These are phyloP conservation scores for Saccharomycopsis sp. DNA, from an alignment of 805 yeast species.

Conservation along the genomic window DNA sequence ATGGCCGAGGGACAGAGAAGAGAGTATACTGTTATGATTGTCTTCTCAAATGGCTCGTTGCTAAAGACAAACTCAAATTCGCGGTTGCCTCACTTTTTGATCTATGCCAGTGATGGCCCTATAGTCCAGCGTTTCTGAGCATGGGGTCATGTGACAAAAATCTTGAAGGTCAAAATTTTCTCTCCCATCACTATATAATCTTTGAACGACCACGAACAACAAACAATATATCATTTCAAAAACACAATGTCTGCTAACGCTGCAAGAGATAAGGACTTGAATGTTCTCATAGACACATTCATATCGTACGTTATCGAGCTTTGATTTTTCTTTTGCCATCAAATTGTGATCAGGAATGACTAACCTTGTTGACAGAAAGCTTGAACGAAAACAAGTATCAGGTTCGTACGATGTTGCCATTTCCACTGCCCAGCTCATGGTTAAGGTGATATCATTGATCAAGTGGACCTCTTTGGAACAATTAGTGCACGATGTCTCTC, in stretches of 20 bases:
- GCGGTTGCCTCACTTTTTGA: no score
- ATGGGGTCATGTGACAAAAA: no score
- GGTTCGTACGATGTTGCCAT: slow-evolving; percentile 81
- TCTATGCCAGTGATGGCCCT: no score
- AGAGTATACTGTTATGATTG: no score
- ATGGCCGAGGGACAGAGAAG: no score
- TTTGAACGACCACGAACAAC: background rate
- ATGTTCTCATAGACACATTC: slow-evolving; percentile 35
- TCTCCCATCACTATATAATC: no score
- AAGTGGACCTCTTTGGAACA: slow-evolving; percentile 78
- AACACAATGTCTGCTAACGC: slow-evolving; percentile 18
- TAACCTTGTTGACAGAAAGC: slow-evolving; percentile 27
- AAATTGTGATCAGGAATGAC: background rate
- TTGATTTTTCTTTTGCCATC: background rate
- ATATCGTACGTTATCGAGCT: slow-evolving; percentile 27
- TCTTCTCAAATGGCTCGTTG: no score
- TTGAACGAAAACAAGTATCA: slow-evolving; percentile 75
- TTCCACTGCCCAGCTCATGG: slow-evolving; percentile 76
- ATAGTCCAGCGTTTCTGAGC: no score
- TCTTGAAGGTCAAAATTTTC: no score
- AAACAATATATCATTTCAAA: background rate
- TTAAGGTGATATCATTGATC: slow-evolving; percentile 82
- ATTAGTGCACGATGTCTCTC: slow-evolving; percentile 60
- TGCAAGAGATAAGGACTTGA: slow-evolving; percentile 28
- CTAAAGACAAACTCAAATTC: no score